A percentile compares a stretch with the other conserved stretches of the same genome.
Evolutionary conservation across 805 yeast genomes (phyloP).

Genomic region (Myxozyma melibiosi): DNA sequence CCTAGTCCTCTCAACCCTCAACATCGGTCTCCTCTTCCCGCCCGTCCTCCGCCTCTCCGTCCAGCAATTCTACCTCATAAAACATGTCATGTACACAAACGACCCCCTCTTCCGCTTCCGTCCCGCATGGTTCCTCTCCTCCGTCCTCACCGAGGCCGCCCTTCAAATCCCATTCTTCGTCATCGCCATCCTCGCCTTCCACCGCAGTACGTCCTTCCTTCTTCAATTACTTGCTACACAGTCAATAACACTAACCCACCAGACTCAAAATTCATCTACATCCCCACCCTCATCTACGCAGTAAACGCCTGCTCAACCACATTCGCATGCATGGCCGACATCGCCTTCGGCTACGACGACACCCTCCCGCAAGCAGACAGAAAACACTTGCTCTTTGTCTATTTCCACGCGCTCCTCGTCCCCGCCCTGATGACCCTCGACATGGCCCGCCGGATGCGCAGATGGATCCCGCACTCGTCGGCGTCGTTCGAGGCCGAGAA

Average conservation of each 20-base stretch:
- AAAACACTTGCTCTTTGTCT: too few species aligned
- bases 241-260: constrained; percentile 32
- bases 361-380: too few species aligned
- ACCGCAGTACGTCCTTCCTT: constrained; percentile 37
- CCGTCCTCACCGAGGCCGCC: constrained; percentile 69
- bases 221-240: background rate
- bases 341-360: too few species aligned
- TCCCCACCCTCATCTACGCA: constrained; percentile 65
- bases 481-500: background rate
- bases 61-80: constrained; percentile 54
- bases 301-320: too few species aligned
- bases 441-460: background rate
- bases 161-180: constrained; percentile 79
- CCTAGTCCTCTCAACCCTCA: too few species aligned
- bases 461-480: background rate
- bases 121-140: constrained; percentile 72
- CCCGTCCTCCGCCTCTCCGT: too few species aligned
- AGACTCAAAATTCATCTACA: constrained; percentile 39
- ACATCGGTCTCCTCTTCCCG: too few species aligned
- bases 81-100: constrained; percentile 66
- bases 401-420: too few species aligned
- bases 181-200: constrained; percentile 45
- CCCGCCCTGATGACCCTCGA: too few species aligned
- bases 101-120: constrained; percentile 65
- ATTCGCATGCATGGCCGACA: too few species aligned